Evolutionary conservation across 192 early-diverging fungal species (phyloP), one percentile per base, ranked within the genome.

Genomic region (Backusella liffmaniae): DNA sequence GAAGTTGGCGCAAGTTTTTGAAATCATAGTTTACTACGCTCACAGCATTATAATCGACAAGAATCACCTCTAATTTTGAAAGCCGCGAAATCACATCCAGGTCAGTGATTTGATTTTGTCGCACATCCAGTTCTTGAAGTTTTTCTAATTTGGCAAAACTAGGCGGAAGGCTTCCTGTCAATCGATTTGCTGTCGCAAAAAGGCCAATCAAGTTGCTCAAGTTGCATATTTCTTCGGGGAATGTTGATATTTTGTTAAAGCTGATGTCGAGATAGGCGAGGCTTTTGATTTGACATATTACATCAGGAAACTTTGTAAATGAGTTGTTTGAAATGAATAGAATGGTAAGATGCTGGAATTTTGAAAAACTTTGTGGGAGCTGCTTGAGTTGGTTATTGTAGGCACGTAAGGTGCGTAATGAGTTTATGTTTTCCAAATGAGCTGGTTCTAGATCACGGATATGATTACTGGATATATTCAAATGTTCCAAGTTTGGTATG

Each of bases 241-340:
- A 82, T 6, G 70, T 78, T 5, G 89, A 82, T 21, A 97, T 93
- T 23, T 93, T 89, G 78, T 96, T 96, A 66, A 95, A 93, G 66
- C 89, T 92, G 37, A 96, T 77, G 75, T 97, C 94, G 35, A 97
- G 85, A 39, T 94, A 87, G 23, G 83, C 84, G 16, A 95, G 76
- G 34, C 87, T 77, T 44, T 78, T n/a, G 29, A 94, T 88, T 44
- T 84, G 73, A 32, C 90, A 91, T 18, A 96, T 79, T 0, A 87
- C 85, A n/a, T 66, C 18, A 0, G 96, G 96, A 69, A 96, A 91
- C 18, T 78, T 72, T 5, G 82, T 76, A 49, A 97, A 81, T 35
- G 89, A 89, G 84, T 97, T 97, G 77, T 95, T 95, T 13, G 94
- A 91, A 26, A 96, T 86, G 76, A 90, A 91, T 9, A 97, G 80